Conservation (phyloP, 768 basidiomycete genomes). For the Candolleomyces aberdarensis region DNA sequence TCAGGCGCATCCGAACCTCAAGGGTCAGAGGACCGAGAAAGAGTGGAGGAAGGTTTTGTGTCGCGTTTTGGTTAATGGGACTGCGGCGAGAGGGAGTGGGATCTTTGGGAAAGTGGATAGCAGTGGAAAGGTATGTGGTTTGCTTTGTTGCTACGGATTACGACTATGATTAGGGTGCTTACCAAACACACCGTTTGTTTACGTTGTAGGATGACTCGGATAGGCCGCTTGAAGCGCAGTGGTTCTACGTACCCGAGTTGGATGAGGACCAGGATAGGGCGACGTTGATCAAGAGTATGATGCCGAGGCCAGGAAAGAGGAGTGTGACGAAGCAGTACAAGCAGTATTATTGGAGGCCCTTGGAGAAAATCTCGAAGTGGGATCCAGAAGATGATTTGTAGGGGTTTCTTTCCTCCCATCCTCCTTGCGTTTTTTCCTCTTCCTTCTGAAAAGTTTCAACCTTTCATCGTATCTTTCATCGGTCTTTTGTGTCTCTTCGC, state of each 20-base stretch:
- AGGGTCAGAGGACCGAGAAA: constrained; percentile 32
- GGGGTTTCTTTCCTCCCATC: neutral
- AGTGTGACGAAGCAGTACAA: constrained; percentile 81
- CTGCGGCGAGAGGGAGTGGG: constrained; percentile 44
- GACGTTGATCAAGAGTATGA: constrained; percentile 60
- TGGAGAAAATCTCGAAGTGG: constrained; percentile 72
- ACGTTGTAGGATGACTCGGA: constrained; percentile 44
- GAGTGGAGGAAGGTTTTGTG: constrained; percentile 53
- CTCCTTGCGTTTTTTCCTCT: neutral
- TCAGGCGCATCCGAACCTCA: constrained; percentile 52
- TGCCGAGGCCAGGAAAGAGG: constrained; percentile 73
- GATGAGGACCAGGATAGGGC: constrained; percentile 74
- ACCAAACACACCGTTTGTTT: neutral
- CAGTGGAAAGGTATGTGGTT: constrained; percentile 48
- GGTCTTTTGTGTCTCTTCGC: neutral
- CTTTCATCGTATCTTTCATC: neutral
- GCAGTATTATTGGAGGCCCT: constrained; percentile 78
- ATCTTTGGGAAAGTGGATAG: constrained; percentile 75
- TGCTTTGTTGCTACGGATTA: neutral
- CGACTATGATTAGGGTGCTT: neutral
- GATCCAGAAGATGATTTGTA: constrained; percentile 65
- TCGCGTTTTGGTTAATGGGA: constrained; percentile 44
- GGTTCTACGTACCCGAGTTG: constrained; percentile 75
- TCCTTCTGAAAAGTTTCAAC: neutral
- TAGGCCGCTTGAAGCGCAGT: constrained; percentile 55